Percentiles rank a stretch among this genome's conserved stretches.
Conservation (phyloP, 192 early-diverging fungal genomes). For the Entomortierella beljakovae region DNA sequence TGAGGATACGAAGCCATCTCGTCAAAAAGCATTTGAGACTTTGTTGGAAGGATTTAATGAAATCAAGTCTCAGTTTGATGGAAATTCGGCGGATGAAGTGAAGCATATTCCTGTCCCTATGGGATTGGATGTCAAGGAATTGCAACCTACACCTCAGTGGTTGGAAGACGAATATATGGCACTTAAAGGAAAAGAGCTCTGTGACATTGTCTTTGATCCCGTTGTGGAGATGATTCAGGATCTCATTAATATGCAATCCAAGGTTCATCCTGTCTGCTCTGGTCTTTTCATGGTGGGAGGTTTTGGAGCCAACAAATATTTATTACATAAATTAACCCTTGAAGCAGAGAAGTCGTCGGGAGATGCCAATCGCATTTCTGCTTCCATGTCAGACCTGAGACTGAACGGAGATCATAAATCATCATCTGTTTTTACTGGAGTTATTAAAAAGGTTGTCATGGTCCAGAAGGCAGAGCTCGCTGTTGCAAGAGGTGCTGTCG, state of each 20-base stretch:
- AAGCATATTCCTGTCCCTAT: slow-evolving; percentile 48
- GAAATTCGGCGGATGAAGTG: slow-evolving; percentile 34
- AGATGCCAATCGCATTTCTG: slow-evolving; percentile 8
- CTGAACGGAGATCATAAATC: slow-evolving; percentile 10
- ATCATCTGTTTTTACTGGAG: slow-evolving; percentile 3
- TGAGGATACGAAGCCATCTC: slow-evolving; percentile 23
- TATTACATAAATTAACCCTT: slow-evolving; percentile 29
- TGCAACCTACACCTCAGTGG: slow-evolving; percentile 37
- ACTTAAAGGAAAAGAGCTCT: slow-evolving; percentile 55
- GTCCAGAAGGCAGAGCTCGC: slow-evolving; percentile 51
- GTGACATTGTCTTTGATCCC: slow-evolving; percentile 61
- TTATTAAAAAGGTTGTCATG: slow-evolving; percentile 53
- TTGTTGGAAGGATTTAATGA: slow-evolving; percentile 43
- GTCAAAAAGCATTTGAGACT: slow-evolving; percentile 50
- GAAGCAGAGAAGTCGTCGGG: slow-evolving; percentile 4
- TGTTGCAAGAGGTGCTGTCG: slow-evolving; percentile 50
- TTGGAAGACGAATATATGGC: slow-evolving; percentile 57
- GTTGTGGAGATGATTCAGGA: slow-evolving; percentile 54
- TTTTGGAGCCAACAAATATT: slow-evolving; percentile 62
- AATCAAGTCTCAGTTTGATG: slow-evolving; percentile 53
- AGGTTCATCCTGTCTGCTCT: slow-evolving; percentile 43
- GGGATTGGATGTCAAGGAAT: slow-evolving; percentile 51
- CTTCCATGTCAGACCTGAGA: slow-evolving; percentile 37
- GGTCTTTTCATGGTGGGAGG: slow-evolving; percentile 66
- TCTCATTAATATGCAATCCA: slow-evolving; percentile 50